These are phyloP conservation scores for Athelia sp. DNA, from an alignment of 1,284 basidiomycete genomes.

Conservation along the genomic window DNA sequence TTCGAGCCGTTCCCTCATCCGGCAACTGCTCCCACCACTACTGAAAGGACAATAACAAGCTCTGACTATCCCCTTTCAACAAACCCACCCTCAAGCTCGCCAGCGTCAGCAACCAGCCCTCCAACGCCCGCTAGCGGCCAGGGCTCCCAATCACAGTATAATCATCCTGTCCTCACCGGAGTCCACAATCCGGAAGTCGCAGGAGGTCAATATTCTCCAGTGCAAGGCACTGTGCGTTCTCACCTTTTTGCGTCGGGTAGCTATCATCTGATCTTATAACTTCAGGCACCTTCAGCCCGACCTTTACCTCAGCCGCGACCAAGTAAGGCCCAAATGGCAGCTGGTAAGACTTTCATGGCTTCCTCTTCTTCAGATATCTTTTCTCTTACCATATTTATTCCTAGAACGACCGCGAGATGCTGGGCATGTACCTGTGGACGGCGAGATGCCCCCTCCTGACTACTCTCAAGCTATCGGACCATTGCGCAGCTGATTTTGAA, in stretches of 20 bases:
- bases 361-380: background rate
- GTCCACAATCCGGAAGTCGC: too few species aligned
- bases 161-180: too few species aligned
- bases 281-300: background rate
- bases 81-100: background rate
- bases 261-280: background rate
- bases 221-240: background rate
- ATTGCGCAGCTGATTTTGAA: background rate
- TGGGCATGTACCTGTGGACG: background rate
- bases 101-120: background rate
- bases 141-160: background rate
- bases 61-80: background rate
- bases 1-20: background rate
- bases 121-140: background rate
- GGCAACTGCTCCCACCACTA: background rate
- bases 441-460: background rate
- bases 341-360: background rate
- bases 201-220: background rate
- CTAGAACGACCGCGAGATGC: background rate
- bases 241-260: background rate
- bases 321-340: background rate
- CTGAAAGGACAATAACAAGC: background rate
- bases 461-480: background rate
- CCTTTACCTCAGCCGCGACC: background rate
- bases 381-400: background rate